Evolutionary conservation across 225 moss, liverwort and hornwort genomes (phyloP).

Genomic region (Polytrichum commune): DNA sequence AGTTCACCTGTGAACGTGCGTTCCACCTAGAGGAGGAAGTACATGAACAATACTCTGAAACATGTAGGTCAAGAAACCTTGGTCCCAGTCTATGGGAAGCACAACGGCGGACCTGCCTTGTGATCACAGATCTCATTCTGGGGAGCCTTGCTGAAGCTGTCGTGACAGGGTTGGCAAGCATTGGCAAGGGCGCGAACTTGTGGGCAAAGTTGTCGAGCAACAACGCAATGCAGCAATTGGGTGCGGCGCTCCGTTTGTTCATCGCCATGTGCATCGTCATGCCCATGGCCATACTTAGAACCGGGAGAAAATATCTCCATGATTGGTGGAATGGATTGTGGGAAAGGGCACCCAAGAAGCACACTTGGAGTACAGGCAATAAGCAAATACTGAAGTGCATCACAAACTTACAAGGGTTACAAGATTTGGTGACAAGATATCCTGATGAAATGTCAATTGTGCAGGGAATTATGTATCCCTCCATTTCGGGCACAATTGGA

Average conservation of each 20-base stretch:
- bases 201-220: not conserved
- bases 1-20: not conserved
- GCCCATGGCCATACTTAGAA: no score
- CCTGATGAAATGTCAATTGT: not conserved
- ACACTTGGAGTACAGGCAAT: no score
- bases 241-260: not conserved
- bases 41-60: not conserved
- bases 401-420: not conserved
- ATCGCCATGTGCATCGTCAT: not conserved
- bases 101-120: not conserved
- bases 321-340: no score
- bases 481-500: not conserved
- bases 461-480: constrained; percentile 9
- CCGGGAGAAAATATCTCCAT: no score
- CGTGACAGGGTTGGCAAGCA: not conserved
- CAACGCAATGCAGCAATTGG: not conserved
- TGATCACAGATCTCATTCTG: not conserved
- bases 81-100: not conserved
- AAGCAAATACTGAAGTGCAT: not conserved
- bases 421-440: not conserved
- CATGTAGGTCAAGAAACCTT: not conserved
- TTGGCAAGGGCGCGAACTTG: not conserved
- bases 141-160: not conserved
- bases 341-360: no score
- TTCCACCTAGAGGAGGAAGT: not conserved